Conservation (phyloP, 768 basidiomycete genomes). For the Rhizopogon roseolus region DNA sequence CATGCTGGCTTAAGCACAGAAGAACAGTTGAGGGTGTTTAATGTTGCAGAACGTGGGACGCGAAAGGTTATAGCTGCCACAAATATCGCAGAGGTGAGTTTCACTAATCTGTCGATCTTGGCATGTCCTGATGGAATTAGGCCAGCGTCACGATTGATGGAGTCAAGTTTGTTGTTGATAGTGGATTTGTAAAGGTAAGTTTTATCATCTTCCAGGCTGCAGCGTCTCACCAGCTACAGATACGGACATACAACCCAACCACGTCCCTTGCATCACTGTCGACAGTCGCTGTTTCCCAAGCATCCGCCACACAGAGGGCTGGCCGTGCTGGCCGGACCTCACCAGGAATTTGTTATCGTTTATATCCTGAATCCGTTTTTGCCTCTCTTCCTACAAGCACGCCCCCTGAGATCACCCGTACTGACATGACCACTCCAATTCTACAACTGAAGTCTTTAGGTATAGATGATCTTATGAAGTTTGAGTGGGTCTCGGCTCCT, state of each 20-base stretch:
- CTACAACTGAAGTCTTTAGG: conserved; percentile 93
- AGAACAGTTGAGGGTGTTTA: conserved; percentile 86
- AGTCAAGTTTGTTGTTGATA: conserved; percentile 89
- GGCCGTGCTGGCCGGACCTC: conserved; percentile 95
- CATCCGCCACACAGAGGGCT: conserved; percentile 89
- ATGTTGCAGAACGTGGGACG: conserved; percentile 63
- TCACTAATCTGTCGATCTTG: not conserved
- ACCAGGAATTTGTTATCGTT: conserved; percentile 86
- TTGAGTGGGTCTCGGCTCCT: conserved; percentile 91
- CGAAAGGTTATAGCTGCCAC: conserved; percentile 92
- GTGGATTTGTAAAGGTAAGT: conserved; percentile 89
- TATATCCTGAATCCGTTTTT: conserved; percentile 70
- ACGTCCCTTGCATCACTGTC: conserved; percentile 81
- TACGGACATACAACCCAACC: conserved; percentile 85
- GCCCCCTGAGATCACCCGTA: conserved; percentile 85
- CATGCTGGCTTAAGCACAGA: conserved; percentile 87
- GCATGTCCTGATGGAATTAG: conserved; percentile 29
- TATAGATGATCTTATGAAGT: conserved; percentile 91
- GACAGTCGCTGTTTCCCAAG: conserved; percentile 77
- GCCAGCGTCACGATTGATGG: conserved; percentile 97
- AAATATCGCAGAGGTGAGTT: conserved; percentile 86
- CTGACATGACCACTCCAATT: conserved; percentile 87
- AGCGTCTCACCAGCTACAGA: conserved; percentile 37
- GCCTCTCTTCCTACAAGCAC: conserved; percentile 62
- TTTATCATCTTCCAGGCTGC: not conserved